Percentiles rank a stretch among this genome's conserved stretches.
Conservation (phyloP, 2,329 filamentous ascomycete genomes). For the Cordyceps sp. region DNA sequence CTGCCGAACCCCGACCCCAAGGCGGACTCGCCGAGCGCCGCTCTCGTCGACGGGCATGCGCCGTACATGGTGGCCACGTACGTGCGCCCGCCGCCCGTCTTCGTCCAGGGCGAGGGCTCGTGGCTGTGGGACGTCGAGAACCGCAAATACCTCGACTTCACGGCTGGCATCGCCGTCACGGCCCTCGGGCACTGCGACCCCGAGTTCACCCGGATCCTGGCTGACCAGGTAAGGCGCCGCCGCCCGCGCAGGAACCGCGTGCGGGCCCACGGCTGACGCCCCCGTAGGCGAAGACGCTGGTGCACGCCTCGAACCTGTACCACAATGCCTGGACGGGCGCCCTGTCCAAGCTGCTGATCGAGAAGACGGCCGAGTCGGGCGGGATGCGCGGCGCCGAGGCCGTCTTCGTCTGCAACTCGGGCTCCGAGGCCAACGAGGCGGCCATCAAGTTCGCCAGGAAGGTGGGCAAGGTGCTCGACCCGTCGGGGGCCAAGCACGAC, state of each 20-base stretch:
- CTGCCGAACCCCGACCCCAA: slow-evolving; percentile 56
- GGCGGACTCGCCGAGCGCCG: slow-evolving; percentile 55
- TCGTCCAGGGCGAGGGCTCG: slow-evolving; percentile 72
- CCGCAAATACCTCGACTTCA: slow-evolving; percentile 82
- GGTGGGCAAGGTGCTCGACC: slow-evolving; percentile 59
- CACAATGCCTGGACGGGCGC: slow-evolving; percentile 91
- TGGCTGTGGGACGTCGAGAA: slow-evolving; percentile 86
- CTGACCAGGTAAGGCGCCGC: slow-evolving; percentile 51
- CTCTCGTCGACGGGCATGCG: slow-evolving; percentile 57
- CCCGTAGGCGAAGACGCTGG: slow-evolving; percentile 48
- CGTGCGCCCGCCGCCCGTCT: slow-evolving; percentile 75
- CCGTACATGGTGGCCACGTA: slow-evolving; percentile 96
- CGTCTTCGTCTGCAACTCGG: slow-evolving; percentile 92
- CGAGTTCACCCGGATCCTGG: slow-evolving; percentile 56
- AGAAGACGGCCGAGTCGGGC: slow-evolving; percentile 63
- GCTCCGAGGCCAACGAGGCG: slow-evolving; percentile 92
- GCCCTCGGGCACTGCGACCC: slow-evolving; percentile 79
- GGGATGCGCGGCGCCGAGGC: slow-evolving; percentile 66
- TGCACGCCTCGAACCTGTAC: slow-evolving; percentile 93
- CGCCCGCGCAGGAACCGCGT: not conserved
- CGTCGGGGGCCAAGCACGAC: slow-evolving; percentile 59
- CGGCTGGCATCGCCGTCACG: slow-evolving; percentile 90
- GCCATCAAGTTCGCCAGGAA: slow-evolving; percentile 96
- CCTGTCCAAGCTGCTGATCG: slow-evolving; percentile 70
- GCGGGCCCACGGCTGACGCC: not conserved